Evolutionary conservation across 345 rosid genomes (phyloP).

Genomic region (Balakata baccata): DNA sequence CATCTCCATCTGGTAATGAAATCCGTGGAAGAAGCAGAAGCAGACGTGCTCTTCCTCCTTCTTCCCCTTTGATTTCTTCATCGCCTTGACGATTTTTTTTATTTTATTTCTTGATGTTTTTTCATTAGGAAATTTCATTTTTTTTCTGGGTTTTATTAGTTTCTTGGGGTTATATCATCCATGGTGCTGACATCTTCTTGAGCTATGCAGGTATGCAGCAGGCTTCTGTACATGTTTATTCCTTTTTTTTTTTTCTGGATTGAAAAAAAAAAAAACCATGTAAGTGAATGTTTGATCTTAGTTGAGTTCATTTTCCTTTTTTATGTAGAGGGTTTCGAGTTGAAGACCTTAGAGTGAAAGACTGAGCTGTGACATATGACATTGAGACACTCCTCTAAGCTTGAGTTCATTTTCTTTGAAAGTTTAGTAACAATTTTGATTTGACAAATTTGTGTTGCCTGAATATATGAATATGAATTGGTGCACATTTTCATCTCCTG

Average conservation of each 20-base stretch:
- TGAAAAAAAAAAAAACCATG: too few relatives aligned
- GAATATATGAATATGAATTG: not conserved
- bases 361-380: too few relatives aligned
- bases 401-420: not conserved
- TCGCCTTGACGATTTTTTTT: constrained; percentile 26
- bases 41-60: constrained; percentile 57
- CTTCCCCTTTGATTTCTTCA: constrained; percentile 54
- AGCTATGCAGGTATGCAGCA: constrained; percentile 1
- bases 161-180: not conserved
- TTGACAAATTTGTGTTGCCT: not conserved
- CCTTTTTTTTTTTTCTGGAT: too few relatives aligned
- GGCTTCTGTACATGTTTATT: constrained; percentile 15
- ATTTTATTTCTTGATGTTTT: constrained; percentile 7
- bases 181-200: constrained; percentile 22
- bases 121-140: constrained; percentile 27
- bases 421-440: not conserved
- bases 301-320: not conserved
- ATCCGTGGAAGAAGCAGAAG: constrained; percentile 71
- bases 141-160: not conserved
- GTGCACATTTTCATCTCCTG: too few relatives aligned
- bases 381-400: too few relatives aligned
- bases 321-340: too few relatives aligned
- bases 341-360: too few relatives aligned
- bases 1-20: constrained; percentile 49
- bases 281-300: too few relatives aligned